These are phyloP conservation scores for Pichia sp. DNA, from an alignment of 1,139 yeast species.

Conservation along the genomic window DNA sequence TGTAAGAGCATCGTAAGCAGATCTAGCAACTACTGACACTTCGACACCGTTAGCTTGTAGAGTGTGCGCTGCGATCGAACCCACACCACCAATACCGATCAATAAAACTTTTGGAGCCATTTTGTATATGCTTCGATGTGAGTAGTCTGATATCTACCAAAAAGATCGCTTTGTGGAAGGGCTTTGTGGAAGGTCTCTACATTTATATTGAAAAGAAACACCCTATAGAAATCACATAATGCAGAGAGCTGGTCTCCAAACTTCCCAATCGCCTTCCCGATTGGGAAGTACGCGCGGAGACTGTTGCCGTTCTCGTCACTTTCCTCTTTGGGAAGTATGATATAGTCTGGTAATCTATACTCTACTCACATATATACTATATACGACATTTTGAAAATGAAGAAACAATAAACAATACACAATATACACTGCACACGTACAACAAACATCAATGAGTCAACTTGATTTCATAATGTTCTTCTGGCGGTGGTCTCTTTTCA, in stretches of 20 bases:
- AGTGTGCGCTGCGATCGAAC: constrained; percentile 60
- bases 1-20: constrained; percentile 53
- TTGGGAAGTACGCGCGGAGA: neutral
- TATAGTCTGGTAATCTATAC: no score
- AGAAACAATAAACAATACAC: no score
- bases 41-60: constrained; percentile 43
- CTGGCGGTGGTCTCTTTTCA: constrained; percentile 31
- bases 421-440: neutral
- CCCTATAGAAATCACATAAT: no score
- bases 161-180: no score
- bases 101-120: constrained; percentile 36
- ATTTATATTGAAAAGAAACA: no score
- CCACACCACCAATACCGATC: constrained; percentile 75
- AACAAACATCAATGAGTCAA: neutral
- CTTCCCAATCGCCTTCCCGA: neutral
- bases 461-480: constrained; percentile 18
- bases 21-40: constrained; percentile 58
- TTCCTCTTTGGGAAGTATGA: neutral
- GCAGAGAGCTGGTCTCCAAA: no score
- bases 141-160: no score
- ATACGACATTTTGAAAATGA: no score
- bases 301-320: neutral
- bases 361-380: no score
- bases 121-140: neutral
- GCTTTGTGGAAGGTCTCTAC: no score